Conservation (phyloP, 768 basidiomycete genomes). For the Paxillus involutus region DNA sequence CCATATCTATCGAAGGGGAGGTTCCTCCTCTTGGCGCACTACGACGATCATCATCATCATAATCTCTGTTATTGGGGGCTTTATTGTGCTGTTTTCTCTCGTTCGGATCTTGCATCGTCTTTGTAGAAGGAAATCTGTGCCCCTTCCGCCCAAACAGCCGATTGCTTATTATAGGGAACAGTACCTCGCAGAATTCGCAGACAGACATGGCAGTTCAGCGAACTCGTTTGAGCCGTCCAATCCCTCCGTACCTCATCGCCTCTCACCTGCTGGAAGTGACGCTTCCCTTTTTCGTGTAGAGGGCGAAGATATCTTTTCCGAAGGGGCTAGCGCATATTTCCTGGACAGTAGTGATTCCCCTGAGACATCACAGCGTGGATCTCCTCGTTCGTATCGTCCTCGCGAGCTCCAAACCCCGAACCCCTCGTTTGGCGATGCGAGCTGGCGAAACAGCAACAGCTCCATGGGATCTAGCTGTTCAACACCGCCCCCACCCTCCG, state of each 20-base stretch:
- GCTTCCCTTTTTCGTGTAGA: conserved; percentile 28
- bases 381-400: neutral
- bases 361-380: conserved; percentile 7
- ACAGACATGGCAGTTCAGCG: conserved; percentile 15
- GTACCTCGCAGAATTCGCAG: conserved; percentile 42
- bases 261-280: conserved; percentile 31
- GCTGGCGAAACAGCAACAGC: conserved; percentile 5
- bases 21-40: neutral
- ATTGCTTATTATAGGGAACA: conserved; percentile 62
- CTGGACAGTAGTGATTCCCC: conserved; percentile 9
- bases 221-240: conserved; percentile 23
- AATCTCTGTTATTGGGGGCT: conserved; percentile 43
- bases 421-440: neutral
- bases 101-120: conserved; percentile 37
- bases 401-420: conserved; percentile 1
- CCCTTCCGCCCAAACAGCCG: conserved; percentile 65
- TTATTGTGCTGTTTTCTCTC: conserved; percentile 38
- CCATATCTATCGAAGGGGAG: neutral
- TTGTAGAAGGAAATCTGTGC: conserved; percentile 35
- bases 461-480: conserved; percentile 15
- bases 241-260: conserved; percentile 21
- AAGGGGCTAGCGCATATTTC: conserved; percentile 12
- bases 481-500: conserved; percentile 18
- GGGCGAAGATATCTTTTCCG: conserved; percentile 13
- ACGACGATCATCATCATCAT: conserved; percentile 49